These are phyloP conservation scores for Uncinocarpus reesii DNA, from an alignment of 2,329 filamentous ascomycete species.

Conservation along the genomic window DNA sequence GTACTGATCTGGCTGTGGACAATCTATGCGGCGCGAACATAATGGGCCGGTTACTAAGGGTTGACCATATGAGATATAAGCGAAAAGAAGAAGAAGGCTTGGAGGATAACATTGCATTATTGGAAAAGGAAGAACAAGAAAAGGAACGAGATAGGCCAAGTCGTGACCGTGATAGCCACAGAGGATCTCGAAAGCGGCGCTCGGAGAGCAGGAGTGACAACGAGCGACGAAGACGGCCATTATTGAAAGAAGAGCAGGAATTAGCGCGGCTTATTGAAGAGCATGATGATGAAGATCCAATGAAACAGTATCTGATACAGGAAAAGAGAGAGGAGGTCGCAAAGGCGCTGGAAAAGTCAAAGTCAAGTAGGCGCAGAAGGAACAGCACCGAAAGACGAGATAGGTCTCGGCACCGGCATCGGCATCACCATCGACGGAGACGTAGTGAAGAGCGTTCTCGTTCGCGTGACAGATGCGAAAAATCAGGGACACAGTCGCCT, in stretches of 20 bases:
- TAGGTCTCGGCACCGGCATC: constrained; percentile 34
- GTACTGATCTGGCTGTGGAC: constrained; percentile 90
- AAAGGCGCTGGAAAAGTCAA: constrained; percentile 49
- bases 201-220: constrained; percentile 40
- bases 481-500: constrained; percentile 19
- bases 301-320: constrained; percentile 83
- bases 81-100: constrained; percentile 59
- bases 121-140: constrained; percentile 40
- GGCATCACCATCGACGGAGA: constrained; percentile 36
- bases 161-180: constrained; percentile 1
- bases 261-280: constrained; percentile 62
- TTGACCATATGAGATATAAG: constrained; percentile 92
- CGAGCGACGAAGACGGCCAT: constrained; percentile 41
- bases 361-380: constrained; percentile 25
- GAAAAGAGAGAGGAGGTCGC: constrained; percentile 86
- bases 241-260: constrained; percentile 73
- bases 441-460: constrained; percentile 25
- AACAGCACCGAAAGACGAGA: constrained; percentile 34
- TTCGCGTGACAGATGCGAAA: constrained; percentile 24
- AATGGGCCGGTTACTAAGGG: constrained; percentile 66
- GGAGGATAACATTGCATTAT: constrained; percentile 40
- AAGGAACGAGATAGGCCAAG: constrained; percentile 27
- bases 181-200: constrained; percentile 18
- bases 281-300: constrained; percentile 91
- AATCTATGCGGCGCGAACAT: constrained; percentile 83